Evolutionary conservation across 208 protist species (phyloP), one percentile per base, ranked within the genome.

Genomic region (Dictyostelium gargantuum): DNA sequence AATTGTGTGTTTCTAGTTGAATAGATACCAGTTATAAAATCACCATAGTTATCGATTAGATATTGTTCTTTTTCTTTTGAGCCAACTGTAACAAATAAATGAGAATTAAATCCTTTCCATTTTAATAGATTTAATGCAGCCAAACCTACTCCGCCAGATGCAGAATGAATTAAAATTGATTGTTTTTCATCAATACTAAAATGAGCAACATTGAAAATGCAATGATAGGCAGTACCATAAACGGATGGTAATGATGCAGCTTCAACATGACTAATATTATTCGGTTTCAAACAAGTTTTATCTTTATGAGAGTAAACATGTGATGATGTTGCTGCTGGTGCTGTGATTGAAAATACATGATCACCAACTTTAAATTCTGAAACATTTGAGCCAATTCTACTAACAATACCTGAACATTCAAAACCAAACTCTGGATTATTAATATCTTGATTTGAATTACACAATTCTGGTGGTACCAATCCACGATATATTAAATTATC

Each of bases 61-160:
- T 93, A 94, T 6, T 89, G n/a, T 73, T 91, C 56, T 42, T 95
- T 95, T 10, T 79, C 94, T 21, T 79, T 50, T 13, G 91, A 91
- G 23, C 84, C 52, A 11, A 46, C 63, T 10, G 66, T 74, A 4
- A 82, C 50, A 19, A 44, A 76, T 8, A 94, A 11, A 10, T 44
- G 5, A 32, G 89, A 44, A 17, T 94, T 72, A 32, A n/a, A 19
- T 13, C 66, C 80, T 44, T 76, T 86, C 61, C 72, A 76, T 29
- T 61, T 79, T 50, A 84, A 26, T 35, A 76, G 8, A 91, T 94
- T 72, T 46, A 95, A 77, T 29, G 74, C 21, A 17, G 91, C 38
- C 8, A 94, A 29, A n/a, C 95, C 95, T 23, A 96, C 93, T 48
- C 95, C 95, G 74, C 95, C 95, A 38, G 95, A 61, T 13, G 95